Percentiles rank a stretch among this genome's conserved stretches.
phyloP scores from a whole-genome alignment of 1,139 yeast genomes.

The Geotrichum siamense region DNA sequence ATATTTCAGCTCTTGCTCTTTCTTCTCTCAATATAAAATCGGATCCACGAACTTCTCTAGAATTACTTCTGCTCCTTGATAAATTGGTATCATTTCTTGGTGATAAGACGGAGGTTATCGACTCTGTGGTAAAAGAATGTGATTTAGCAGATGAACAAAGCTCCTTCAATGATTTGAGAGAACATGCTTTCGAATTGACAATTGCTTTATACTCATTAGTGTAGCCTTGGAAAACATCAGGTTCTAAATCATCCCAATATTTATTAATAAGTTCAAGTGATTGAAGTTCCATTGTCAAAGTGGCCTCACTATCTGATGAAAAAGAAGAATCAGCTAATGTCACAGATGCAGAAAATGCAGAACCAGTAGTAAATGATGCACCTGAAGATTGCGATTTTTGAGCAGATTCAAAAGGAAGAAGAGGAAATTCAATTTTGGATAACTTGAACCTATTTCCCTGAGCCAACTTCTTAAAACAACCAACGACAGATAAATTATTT shows the following conservation, averaged over 20 bases:
- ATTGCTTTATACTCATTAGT: not conserved
- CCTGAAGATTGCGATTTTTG: not conserved
- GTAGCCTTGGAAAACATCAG: not conserved
- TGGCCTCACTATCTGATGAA: not conserved
- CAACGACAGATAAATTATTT: not conserved
- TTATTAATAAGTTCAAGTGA: not conserved
- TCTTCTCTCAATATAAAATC: constrained; percentile 11
- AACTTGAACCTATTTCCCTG: not conserved
- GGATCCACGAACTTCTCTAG: too few species aligned
- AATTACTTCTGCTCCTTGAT: too few species aligned
- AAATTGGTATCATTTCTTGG: not conserved
- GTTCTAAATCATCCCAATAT: not conserved
- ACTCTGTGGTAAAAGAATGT: not conserved
- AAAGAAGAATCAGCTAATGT: not conserved
- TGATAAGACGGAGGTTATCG: not conserved
- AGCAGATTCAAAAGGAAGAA: not conserved
- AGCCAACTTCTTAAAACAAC: not conserved
- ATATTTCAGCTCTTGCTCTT: constrained; percentile 23
- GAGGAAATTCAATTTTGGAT: not conserved
- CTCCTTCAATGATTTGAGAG: not conserved
- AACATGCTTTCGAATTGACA: not conserved
- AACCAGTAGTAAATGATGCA: constrained; percentile 7
- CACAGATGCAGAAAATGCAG: constrained; percentile 9
- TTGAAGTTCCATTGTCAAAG: not conserved
- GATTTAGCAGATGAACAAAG: not conserved